Evolutionary conservation across 2,329 filamentous ascomycete genomes (phyloP).

Genomic region (Fonsecaea nubica): DNA sequence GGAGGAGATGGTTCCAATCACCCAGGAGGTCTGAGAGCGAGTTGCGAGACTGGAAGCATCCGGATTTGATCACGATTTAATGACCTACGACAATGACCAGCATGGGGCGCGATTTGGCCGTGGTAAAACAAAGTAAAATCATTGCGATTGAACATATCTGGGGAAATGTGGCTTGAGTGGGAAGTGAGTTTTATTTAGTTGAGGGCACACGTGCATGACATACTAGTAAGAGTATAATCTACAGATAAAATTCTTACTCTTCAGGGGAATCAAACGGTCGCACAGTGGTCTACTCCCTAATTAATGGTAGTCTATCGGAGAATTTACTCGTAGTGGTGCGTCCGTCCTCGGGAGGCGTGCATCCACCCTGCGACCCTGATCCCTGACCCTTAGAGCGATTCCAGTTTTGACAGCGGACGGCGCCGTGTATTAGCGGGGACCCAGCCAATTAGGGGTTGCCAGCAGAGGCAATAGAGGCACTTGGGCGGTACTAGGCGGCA

Average conservation of each 20-base stretch:
- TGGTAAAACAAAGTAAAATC: background rate
- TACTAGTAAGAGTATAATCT: background rate
- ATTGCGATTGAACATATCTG: background rate
- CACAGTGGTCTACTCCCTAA: background rate
- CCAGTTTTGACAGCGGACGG: constrained; percentile 16
- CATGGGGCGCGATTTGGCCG: background rate
- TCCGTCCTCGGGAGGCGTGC: constrained; percentile 1
- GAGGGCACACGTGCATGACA: background rate
- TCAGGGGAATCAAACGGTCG: background rate
- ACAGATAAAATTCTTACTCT: background rate
- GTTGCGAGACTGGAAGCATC: background rate
- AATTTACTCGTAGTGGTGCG: constrained; percentile 8
- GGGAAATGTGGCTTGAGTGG: background rate
- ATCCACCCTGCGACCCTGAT: constrained; percentile 14
- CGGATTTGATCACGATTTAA: constrained; percentile 10
- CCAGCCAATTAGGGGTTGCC: constrained; percentile 14
- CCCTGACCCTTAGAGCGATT: constrained; percentile 18
- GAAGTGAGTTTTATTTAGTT: background rate
- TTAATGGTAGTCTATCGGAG: constrained; percentile 5
- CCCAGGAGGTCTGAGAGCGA: background rate
- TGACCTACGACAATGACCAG: constrained; percentile 11
- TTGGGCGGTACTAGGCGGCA: background rate
- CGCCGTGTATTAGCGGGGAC: constrained; percentile 8
- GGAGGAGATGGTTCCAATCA: background rate
- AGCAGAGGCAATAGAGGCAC: constrained; percentile 6